phyloP scores from a whole-genome alignment of 495 filamentous ascomycete genomes.

The Talaromyces nanjingensis region DNA sequence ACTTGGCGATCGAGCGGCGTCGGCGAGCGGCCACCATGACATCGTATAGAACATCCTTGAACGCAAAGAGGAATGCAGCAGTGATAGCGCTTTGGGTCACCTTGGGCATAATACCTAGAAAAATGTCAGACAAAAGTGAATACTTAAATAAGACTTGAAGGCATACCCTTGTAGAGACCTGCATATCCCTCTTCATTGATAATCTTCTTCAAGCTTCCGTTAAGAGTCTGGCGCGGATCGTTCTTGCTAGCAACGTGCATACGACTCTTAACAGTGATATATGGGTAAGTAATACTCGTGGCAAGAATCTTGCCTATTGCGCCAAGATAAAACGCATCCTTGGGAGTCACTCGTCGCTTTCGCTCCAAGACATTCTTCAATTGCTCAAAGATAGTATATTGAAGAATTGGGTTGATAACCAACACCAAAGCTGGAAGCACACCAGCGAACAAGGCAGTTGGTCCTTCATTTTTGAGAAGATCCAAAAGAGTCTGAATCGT shows the following conservation, averaged over 20 bases:
- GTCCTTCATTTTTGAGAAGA: slow-evolving; percentile 73
- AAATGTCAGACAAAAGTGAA: slow-evolving; percentile 16
- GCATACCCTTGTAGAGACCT: slow-evolving; percentile 82
- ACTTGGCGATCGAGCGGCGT: slow-evolving; percentile 33
- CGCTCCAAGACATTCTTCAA: slow-evolving; percentile 73
- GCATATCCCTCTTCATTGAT: slow-evolving; percentile 80
- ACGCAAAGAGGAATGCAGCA: slow-evolving; percentile 93
- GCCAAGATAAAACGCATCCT: slow-evolving; percentile 82
- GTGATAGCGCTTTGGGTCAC: slow-evolving; percentile 94
- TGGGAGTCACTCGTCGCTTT: slow-evolving; percentile 65
- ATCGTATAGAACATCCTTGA: slow-evolving; percentile 84
- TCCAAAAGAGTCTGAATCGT: slow-evolving; percentile 74
- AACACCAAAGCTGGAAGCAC: slow-evolving; percentile 88
- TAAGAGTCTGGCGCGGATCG: slow-evolving; percentile 62
- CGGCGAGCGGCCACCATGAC: slow-evolving; percentile 50
- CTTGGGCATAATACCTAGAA: slow-evolving; percentile 81
- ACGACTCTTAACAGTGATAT: slow-evolving; percentile 94
- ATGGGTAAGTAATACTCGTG: slow-evolving; percentile 92
- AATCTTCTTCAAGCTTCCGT: slow-evolving; percentile 66
- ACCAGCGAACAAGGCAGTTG: slow-evolving; percentile 77
- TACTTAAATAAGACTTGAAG: neutral
- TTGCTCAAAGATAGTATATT: slow-evolving; percentile 98
- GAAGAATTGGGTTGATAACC: slow-evolving; percentile 95
- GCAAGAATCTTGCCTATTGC: slow-evolving; percentile 91
- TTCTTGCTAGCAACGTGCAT: slow-evolving; percentile 83